Percentiles rank a stretch among this genome's conserved stretches.
Evolutionary conservation across 129 eudicot genomes (phyloP).

Genomic region (Silybum marianum): DNA sequence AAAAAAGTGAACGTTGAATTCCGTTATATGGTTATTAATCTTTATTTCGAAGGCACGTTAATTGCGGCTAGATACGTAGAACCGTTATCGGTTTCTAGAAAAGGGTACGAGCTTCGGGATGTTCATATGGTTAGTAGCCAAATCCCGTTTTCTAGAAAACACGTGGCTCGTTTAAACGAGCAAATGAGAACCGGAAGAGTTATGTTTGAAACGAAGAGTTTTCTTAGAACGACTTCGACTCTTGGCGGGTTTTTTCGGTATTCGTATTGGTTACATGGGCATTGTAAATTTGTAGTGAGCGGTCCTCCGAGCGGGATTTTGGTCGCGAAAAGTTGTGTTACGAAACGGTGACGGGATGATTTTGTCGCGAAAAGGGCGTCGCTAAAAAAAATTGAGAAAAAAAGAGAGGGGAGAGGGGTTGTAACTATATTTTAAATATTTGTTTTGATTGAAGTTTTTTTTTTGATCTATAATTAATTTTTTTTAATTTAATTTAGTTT

Average conservation of each 20-base stretch:
- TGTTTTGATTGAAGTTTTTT: background rate
- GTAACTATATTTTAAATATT: conserved; percentile 5
- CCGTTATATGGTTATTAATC: conserved; percentile 54
- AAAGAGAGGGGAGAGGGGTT: background rate
- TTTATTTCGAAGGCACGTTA: conserved; percentile 50
- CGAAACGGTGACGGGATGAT: conserved; percentile 42
- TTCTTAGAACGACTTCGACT: conserved; percentile 59
- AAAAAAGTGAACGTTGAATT: conserved; percentile 68
- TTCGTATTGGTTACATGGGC: conserved; percentile 74
- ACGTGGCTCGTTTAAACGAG: conserved; percentile 41
- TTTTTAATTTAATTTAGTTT: background rate
- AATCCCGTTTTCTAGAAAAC: conserved; percentile 51
- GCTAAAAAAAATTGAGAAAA: background rate
- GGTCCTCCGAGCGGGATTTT: conserved; percentile 82
- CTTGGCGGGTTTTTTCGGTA: conserved; percentile 68
- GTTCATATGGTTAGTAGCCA: conserved; percentile 79
- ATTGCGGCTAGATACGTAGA: conserved; percentile 64
- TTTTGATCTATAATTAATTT: conserved; percentile 5
- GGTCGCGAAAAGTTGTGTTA: conserved; percentile 57
- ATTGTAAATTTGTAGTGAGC: conserved; percentile 54
- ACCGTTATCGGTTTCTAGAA: conserved; percentile 53
- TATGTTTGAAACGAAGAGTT: conserved; percentile 50
- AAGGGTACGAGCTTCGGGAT: conserved; percentile 42
- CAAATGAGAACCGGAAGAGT: conserved; percentile 60
- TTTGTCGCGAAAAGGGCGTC: conserved; percentile 2